phyloP scores from a whole-genome alignment of 192 early-diverging fungal genomes.

The Coemansia sp. region DNA sequence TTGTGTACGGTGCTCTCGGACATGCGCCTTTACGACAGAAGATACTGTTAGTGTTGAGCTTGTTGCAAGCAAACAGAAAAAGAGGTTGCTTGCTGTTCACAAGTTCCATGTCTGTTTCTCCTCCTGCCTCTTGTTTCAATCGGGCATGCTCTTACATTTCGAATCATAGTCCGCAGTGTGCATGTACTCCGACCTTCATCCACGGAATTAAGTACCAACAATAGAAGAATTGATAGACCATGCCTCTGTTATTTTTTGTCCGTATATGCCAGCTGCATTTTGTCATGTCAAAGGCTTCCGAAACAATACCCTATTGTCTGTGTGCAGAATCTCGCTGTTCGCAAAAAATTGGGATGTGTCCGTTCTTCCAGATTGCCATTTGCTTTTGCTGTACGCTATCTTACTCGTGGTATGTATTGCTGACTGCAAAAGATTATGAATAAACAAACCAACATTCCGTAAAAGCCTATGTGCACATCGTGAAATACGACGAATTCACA shows the following conservation, averaged over 20 bases:
- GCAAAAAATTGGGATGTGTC: not conserved
- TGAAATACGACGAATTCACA: not conserved
- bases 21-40: no score
- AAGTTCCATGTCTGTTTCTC: no score
- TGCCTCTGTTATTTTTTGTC: not conserved
- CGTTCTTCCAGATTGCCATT: not conserved
- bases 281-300: not conserved
- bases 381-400: not conserved
- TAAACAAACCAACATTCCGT: not conserved
- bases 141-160: no score
- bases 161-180: no score
- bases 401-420: no score
- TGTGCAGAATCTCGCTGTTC: not conserved
- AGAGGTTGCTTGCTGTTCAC: no score
- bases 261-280: not conserved
- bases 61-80: no score
- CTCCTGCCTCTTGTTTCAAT: no score
- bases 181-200: not conserved
- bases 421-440: no score
- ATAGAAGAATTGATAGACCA: not conserved
- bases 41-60: no score
- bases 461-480: not conserved
- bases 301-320: conserved; percentile 2
- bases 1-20: no score
- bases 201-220: not conserved